phyloP scores from a whole-genome alignment of 345 rosid genomes.

The Eucalyptus dawsonii region DNA sequence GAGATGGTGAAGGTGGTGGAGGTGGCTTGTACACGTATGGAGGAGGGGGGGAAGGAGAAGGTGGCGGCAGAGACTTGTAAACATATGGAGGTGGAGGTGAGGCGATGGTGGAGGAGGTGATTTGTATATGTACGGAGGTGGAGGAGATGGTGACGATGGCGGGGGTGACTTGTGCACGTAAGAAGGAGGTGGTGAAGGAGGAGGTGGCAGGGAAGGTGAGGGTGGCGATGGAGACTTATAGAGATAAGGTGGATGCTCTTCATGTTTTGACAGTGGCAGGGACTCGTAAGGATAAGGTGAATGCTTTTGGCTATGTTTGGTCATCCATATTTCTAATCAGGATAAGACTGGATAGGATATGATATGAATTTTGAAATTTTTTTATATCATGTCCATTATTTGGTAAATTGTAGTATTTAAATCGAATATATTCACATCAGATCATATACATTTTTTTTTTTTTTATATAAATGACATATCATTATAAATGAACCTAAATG shows the following conservation, averaged over 20 bases:
- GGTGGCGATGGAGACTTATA: not conserved
- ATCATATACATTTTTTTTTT: too few relatives aligned
- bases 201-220: not conserved
- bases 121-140: not conserved
- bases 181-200: not conserved
- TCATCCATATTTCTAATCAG: too few relatives aligned
- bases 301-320: not conserved
- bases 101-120: not conserved
- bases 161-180: constrained; percentile 1
- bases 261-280: not conserved
- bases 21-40: not conserved
- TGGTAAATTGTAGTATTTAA: too few relatives aligned
- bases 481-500: too few relatives aligned
- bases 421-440: too few relatives aligned
- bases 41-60: not conserved
- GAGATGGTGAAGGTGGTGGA: not conserved
- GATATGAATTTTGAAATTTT: too few relatives aligned
- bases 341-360: too few relatives aligned
- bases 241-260: not conserved
- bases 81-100: not conserved
- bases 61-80: not conserved
- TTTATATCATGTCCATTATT: too few relatives aligned
- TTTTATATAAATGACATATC: too few relatives aligned
- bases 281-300: not conserved
- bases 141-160: not conserved